phyloP scores from a whole-genome alignment of 805 yeast species.

The Starmerella khaoyaiensis region DNA sequence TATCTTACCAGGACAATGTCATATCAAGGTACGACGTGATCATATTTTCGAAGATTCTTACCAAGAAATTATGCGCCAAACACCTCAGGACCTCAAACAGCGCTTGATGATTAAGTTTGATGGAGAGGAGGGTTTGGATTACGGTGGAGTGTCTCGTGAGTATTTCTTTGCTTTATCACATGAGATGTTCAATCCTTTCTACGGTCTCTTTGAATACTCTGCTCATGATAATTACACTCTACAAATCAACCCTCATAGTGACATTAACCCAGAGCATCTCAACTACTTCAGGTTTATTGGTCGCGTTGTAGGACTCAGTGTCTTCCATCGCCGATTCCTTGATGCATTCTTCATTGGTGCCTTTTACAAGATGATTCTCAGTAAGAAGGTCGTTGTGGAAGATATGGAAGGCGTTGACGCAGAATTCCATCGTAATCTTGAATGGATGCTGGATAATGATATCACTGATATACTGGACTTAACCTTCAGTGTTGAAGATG shows the following conservation, averaged over 20 bases:
- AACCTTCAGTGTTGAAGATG: conserved; percentile 77
- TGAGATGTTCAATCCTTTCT: conserved; percentile 97
- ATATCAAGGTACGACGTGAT: conserved; percentile 91
- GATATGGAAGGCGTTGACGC: conserved; percentile 99
- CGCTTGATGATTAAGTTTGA: conserved; percentile 96
- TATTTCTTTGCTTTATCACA: conserved; percentile 92
- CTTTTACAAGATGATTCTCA: conserved; percentile 91
- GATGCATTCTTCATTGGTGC: conserved; percentile 99
- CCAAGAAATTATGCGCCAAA: conserved; percentile 97
- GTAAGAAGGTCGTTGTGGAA: conserved; percentile 83
- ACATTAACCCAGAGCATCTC: conserved; percentile 93
- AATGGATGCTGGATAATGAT: conserved; percentile 93
- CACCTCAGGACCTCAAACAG: conserved; percentile 96
- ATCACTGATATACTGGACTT: conserved; percentile 76
- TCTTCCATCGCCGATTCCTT: conserved; percentile 92
- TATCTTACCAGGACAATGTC: conserved; percentile 97
- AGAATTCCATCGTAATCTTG: conserved; percentile 84
- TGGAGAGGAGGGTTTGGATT: conserved; percentile 98
- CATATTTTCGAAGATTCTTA: conserved; percentile 95
- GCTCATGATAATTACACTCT: conserved; percentile 96
- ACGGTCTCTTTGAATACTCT: conserved; percentile 92
- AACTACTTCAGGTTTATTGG: conserved; percentile 97
- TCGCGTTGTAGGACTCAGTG: conserved; percentile 94
- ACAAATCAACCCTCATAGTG: conserved; percentile 95
- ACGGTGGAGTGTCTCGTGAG: conserved; percentile 98